Base-by-base conservation (phyloP, 345 rosid genomes). In the Odontarrhena argentea region DNA sequence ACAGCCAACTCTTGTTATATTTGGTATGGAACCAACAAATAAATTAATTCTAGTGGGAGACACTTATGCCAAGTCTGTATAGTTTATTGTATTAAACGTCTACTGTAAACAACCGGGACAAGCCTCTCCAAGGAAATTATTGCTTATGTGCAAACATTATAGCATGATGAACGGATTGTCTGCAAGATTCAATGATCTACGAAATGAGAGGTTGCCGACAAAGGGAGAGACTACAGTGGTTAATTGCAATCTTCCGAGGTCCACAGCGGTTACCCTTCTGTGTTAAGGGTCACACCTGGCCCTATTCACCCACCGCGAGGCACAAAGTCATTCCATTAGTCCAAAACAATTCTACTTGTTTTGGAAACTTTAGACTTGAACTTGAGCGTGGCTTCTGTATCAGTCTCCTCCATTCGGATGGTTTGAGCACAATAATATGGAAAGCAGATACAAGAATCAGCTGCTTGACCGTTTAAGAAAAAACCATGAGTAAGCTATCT, bases 191-290 rank as follows among this genome's bases (percentile, higher is more conserved):
- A 65, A 2, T 26, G 51, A 28, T 51, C 64, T 63, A 14, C 73
- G 60, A 47, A 78, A 78, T 24, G 75, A 73, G 43, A 77, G 69
- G 55, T 77, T 77, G 34, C 81, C 81, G 0, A 77, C 8, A 45
- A 52, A 55, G 4, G 81, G 73, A 15, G 75, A 64, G 35, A 78
- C 9, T 8, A 51, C 22, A 9, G 76, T 76, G 5, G 48, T 11
- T 12, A 78, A 37, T n/a, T 54, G 28, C 26, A 42, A 25, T 35
- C 64, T 59, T 25, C 25, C 37, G 4, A 77, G 71, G 44, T 77
- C 70, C 55, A 77, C 3, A 2, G 12, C 36, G 1, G 38, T 62
- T 15, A 74, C 75, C 55, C 76, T 69, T 30, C 14, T 22, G 34
- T 69, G 73, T 26, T 51, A 47, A 9, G n/a, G 8, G 44, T 59